Percentiles rank a stretch among this genome's conserved stretches.
phyloP scores from a whole-genome alignment of 768 basidiomycete species.

The Serendipita vermifera region DNA sequence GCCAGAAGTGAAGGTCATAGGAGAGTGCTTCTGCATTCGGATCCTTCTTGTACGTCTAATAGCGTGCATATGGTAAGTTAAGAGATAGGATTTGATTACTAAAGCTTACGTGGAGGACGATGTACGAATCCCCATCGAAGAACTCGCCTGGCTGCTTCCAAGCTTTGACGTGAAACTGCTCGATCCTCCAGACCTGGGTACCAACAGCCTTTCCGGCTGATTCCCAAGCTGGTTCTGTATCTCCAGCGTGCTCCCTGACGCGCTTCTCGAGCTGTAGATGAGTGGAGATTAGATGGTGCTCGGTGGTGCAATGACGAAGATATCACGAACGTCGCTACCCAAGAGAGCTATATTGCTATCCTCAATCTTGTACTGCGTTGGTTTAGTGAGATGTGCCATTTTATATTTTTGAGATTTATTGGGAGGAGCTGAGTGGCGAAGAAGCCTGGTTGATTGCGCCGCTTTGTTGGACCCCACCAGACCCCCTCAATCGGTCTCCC shows the following conservation, averaged over 20 bases:
- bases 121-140: slow-evolving; percentile 54
- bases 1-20: slow-evolving; percentile 54
- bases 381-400: slow-evolving; percentile 37
- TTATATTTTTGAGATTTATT: slow-evolving; percentile 8
- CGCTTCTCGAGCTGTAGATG: slow-evolving; percentile 39
- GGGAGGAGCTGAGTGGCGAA: no score
- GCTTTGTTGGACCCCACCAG: no score
- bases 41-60: slow-evolving; percentile 44
- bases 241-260: slow-evolving; percentile 40
- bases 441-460: no score
- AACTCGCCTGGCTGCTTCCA: slow-evolving; percentile 44
- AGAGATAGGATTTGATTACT: background rate
- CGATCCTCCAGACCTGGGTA: slow-evolving; percentile 45
- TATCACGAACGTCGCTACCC: slow-evolving; percentile 41
- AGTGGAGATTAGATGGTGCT: background rate
- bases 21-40: slow-evolving; percentile 35
- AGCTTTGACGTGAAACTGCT: slow-evolving; percentile 40
- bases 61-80: background rate
- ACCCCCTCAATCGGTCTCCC: no score
- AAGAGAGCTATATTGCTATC: slow-evolving; percentile 51
- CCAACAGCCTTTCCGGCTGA: slow-evolving; percentile 32
- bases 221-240: slow-evolving; percentile 40
- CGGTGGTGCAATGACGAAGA: background rate
- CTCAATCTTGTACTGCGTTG: slow-evolving; percentile 41
- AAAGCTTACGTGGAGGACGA: slow-evolving; percentile 42